phyloP scores from a whole-genome alignment of 2,329 filamentous ascomycete genomes.

The Colletotrichum cereale region DNA sequence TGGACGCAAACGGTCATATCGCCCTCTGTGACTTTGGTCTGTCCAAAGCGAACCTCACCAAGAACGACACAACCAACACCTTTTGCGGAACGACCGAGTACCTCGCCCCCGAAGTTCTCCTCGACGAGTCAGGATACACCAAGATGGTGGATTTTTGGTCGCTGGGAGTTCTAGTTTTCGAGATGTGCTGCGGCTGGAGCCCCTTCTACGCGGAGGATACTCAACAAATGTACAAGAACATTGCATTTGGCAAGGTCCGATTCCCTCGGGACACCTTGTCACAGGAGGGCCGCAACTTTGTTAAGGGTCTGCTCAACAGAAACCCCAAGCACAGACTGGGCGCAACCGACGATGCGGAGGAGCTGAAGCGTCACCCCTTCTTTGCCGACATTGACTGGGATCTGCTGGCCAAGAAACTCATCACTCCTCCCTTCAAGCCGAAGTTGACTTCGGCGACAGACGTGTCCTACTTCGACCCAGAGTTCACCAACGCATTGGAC shows the following conservation, averaged over 20 bases:
- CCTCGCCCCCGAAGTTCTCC: slow-evolving; percentile 91
- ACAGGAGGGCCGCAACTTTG: slow-evolving; percentile 95
- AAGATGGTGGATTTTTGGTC: slow-evolving; percentile 99
- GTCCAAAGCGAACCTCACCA: slow-evolving; percentile 96
- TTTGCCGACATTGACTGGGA: slow-evolving; percentile 96
- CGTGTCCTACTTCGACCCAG: slow-evolving; percentile 97
- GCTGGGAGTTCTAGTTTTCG: slow-evolving; percentile 94
- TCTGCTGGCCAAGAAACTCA: slow-evolving; percentile 87
- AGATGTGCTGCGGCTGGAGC: slow-evolving; percentile 99
- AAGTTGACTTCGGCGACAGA: slow-evolving; percentile 96
- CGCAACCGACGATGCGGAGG: slow-evolving; percentile 90
- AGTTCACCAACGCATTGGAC: slow-evolving; percentile 95
- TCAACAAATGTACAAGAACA: slow-evolving; percentile 99
- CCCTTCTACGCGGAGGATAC: slow-evolving; percentile 99
- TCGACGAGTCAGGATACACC: slow-evolving; percentile 97
- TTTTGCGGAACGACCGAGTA: slow-evolving; percentile 99
- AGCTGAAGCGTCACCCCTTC: slow-evolving; percentile 94
- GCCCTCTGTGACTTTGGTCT: slow-evolving; percentile 97
- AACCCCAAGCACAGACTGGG: slow-evolving; percentile 97
- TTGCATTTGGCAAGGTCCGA: slow-evolving; percentile 97
- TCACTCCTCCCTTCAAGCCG: slow-evolving; percentile 97
- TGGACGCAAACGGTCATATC: slow-evolving; percentile 98
- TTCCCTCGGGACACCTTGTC: slow-evolving; percentile 96
- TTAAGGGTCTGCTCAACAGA: slow-evolving; percentile 95
- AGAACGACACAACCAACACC: slow-evolving; percentile 98